phyloP scores from a whole-genome alignment of 2,329 filamentous ascomycete species.

The Fusarium hainanense region DNA sequence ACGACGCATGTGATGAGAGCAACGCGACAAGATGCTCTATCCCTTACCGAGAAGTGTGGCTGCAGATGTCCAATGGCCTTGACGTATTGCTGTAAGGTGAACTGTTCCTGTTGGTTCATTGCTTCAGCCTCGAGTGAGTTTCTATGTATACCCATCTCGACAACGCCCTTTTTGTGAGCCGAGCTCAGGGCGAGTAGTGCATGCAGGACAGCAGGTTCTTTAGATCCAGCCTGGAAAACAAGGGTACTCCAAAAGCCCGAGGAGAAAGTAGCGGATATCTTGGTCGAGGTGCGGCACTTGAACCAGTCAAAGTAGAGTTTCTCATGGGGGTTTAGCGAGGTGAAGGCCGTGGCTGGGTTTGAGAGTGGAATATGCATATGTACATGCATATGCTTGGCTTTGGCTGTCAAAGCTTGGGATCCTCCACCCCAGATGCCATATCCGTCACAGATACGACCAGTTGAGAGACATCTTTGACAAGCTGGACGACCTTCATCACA shows the following conservation, averaged over 20 bases:
- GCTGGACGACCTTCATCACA: conserved; percentile 35
- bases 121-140: neutral
- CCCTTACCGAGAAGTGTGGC: conserved; percentile 47
- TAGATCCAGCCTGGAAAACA: conserved; percentile 51
- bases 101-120: conserved; percentile 34
- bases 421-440: conserved; percentile 40
- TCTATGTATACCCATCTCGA: conserved; percentile 7
- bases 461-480: conserved; percentile 33
- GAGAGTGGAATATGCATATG: neutral
- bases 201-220: conserved; percentile 55
- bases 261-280: conserved; percentile 52
- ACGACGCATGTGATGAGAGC: conserved; percentile 49
- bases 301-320: conserved; percentile 46
- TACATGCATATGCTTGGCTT: neutral
- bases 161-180: conserved; percentile 43
- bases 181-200: conserved; percentile 54
- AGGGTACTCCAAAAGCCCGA: conserved; percentile 54
- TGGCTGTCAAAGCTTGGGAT: conserved; percentile 9
- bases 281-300: conserved; percentile 50
- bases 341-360: conserved; percentile 9
- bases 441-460: conserved; percentile 34
- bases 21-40: conserved; percentile 49
- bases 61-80: conserved; percentile 53
- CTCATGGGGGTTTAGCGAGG: conserved; percentile 17
- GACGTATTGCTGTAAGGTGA: conserved; percentile 50